A percentile compares a stretch with the other conserved stretches of the same genome.
Conservation (phyloP, 2,329 filamentous ascomycete genomes). For the Mariannaea sp. region DNA sequence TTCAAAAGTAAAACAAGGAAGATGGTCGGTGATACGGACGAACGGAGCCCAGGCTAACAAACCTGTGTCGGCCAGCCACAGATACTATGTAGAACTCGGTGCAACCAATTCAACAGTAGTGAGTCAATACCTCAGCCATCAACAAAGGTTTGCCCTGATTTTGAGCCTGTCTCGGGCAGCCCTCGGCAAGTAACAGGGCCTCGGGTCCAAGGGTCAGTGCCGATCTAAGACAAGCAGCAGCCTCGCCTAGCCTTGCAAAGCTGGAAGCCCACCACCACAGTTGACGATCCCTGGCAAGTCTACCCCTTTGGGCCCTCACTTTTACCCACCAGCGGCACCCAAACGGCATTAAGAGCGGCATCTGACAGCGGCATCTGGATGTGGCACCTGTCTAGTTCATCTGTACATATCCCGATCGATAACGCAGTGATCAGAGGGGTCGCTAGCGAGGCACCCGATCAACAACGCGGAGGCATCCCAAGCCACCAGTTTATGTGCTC, state of each 20-base stretch:
- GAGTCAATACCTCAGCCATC: neutral
- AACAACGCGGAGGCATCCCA: no score
- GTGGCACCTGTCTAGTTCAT: no score
- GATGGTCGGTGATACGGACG: neutral
- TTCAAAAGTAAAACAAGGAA: neutral
- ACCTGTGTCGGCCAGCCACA: neutral
- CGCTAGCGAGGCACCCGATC: no score
- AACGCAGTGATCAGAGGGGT: no score
- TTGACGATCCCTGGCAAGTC: neutral
- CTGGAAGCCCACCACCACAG: neutral
- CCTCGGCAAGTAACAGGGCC: neutral
- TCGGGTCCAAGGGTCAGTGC: neutral
- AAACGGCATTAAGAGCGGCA: no score
- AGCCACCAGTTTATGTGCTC: no score
- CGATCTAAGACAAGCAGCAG: neutral
- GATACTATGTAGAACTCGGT: neutral
- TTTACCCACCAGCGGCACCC: no score
- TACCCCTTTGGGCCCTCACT: no score
- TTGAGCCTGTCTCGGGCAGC: neutral
- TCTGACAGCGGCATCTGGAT: no score
- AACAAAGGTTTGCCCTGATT: neutral
- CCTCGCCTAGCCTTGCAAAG: neutral
- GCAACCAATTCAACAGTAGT: neutral
- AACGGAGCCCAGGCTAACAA: neutral
- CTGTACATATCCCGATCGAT: no score